phyloP scores from a whole-genome alignment of 768 basidiomycete genomes.

The Pisolithus albus region DNA sequence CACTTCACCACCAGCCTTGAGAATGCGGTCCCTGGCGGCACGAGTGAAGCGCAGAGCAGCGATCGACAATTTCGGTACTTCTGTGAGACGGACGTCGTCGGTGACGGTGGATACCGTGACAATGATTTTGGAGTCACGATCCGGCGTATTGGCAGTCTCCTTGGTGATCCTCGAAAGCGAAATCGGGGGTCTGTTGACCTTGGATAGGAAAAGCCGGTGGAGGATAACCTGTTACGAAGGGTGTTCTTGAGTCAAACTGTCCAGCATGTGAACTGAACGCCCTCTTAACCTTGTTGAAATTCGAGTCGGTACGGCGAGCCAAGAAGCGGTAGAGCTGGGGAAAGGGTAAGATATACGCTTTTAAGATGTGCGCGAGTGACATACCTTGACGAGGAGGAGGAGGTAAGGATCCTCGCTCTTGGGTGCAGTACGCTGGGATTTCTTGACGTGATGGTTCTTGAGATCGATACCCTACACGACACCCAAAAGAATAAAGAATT shows the following conservation, averaged over 20 bases:
- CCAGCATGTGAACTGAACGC: conserved; percentile 4
- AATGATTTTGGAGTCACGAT: conserved; percentile 74
- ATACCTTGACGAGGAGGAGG: conserved; percentile 93
- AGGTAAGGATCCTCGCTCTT: conserved; percentile 99
- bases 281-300: conserved; percentile 81
- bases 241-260: conserved; percentile 13
- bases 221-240: conserved; percentile 65
- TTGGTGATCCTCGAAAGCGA: conserved; percentile 89
- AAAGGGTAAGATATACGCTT: conserved; percentile 4
- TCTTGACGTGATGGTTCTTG: conserved; percentile 96
- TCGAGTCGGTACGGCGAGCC: conserved; percentile 90
- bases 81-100: conserved; percentile 84
- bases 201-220: conserved; percentile 93
- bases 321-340: conserved; percentile 95
- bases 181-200: conserved; percentile 93
- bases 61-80: conserved; percentile 84
- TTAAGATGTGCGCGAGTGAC: conserved; percentile 12
- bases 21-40: conserved; percentile 88
- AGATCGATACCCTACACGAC: conserved; percentile 85
- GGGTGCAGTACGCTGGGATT: conserved; percentile 88
- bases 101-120: conserved; percentile 90
- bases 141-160: conserved; percentile 62
- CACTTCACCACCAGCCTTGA: conserved; percentile 91
- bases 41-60: conserved; percentile 95
- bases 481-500: not conserved